Evolutionary conservation across 768 basidiomycete species (phyloP).

Genomic region (Mycena rebaudengoi): DNA sequence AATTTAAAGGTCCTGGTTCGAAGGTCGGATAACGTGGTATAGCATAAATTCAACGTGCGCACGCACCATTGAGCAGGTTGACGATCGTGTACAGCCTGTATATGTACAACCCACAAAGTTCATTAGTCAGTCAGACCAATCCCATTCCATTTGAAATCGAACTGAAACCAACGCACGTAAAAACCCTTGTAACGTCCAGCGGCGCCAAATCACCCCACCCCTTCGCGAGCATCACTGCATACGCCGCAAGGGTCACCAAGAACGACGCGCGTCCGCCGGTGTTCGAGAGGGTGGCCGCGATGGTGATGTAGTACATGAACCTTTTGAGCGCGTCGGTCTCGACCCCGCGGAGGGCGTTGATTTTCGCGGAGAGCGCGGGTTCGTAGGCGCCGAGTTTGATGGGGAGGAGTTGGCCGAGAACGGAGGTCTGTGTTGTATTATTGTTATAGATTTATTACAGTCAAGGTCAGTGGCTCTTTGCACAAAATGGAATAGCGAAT

Average conservation of each 20-base stretch:
- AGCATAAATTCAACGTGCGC: background rate
- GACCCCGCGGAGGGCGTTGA: slow-evolving; percentile 5
- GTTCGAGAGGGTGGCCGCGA: background rate
- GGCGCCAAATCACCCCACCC: background rate
- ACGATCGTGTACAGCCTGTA: slow-evolving; percentile 7
- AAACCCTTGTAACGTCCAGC: slow-evolving; percentile 13
- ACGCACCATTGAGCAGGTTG: background rate
- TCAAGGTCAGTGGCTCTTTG: background rate
- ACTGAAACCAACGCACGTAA: background rate
- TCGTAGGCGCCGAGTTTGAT: slow-evolving; percentile 23
- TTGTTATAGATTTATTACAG: too few relatives aligned
- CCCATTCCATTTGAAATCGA: background rate
- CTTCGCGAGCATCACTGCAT: slow-evolving; percentile 1
- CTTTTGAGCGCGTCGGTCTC: slow-evolving; percentile 7
- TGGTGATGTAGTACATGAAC: background rate
- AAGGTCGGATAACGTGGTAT: background rate
- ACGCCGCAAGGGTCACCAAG: slow-evolving; percentile 12
- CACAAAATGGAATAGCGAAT: background rate
- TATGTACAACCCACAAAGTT: background rate
- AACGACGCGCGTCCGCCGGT: slow-evolving; percentile 9
- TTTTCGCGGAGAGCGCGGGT: background rate
- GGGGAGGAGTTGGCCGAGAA: slow-evolving; percentile 19
- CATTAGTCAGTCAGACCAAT: too few relatives aligned
- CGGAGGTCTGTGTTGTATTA: slow-evolving; percentile 21
- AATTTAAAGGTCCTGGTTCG: slow-evolving; percentile 2